Conservation (phyloP, 108 stramenopile species). For the Skeletonema menzelii region DNA sequence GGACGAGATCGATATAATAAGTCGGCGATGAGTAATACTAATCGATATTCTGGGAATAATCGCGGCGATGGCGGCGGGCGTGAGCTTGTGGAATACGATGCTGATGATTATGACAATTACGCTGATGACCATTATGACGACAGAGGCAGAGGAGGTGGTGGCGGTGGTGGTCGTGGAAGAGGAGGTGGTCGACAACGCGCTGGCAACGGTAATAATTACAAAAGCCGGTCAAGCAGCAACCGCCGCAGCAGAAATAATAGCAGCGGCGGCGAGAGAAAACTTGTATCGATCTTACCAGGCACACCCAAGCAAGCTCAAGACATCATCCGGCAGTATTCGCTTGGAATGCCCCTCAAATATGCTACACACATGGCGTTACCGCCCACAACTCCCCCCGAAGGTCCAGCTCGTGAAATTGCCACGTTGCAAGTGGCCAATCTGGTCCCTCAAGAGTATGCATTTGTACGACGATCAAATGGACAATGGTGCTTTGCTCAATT, state of each 20-base stretch:
- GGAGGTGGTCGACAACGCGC: background rate
- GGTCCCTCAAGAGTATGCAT: background rate
- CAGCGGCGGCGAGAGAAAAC: background rate
- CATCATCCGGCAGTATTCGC: background rate
- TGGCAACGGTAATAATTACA: background rate
- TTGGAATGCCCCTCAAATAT: background rate
- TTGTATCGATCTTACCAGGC: background rate
- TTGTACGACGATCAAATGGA: background rate
- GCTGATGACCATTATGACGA: background rate
- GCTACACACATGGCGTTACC: background rate
- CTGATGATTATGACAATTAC: too few relatives aligned
- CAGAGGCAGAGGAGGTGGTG: background rate
- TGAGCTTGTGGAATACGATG: background rate
- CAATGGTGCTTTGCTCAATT: background rate
- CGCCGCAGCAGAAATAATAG: background rate
- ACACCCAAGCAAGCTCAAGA: slow-evolving; percentile 1
- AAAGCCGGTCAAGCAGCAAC: background rate
- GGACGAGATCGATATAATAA: too few relatives aligned
- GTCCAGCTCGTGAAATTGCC: background rate
- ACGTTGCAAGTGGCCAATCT: background rate
- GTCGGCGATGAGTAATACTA: background rate
- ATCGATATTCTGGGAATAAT: background rate
- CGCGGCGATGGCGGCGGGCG: background rate
- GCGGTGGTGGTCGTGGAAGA: background rate
- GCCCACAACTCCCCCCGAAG: background rate